Conservation (phyloP, 331 rosid species). For the Quercus tomentella region DNA sequence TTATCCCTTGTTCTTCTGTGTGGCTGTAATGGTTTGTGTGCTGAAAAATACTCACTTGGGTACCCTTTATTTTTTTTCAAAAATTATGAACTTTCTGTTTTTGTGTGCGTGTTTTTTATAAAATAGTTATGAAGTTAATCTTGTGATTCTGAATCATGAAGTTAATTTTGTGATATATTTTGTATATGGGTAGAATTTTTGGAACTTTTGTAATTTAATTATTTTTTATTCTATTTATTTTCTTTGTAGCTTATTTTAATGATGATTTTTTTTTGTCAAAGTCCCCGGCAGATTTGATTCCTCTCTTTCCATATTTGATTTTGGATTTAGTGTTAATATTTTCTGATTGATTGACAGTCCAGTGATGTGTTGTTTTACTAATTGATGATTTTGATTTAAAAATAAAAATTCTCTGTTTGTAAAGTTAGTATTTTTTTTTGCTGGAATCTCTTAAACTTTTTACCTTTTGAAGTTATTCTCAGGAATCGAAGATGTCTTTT, state of each 20-base stretch:
- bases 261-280: neutral
- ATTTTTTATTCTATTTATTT: neutral
- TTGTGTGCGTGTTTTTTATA: neutral
- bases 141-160: constrained; percentile 16
- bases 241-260: neutral
- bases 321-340: neutral
- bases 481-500: neutral
- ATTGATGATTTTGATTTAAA: neutral
- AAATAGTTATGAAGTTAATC: neutral
- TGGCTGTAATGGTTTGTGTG: neutral
- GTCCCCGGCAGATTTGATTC: neutral
- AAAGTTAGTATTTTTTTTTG: neutral
- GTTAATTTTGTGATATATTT: neutral
- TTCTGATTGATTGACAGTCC: neutral
- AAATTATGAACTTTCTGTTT: too few relatives aligned
- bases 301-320: neutral
- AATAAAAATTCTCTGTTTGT: too few relatives aligned
- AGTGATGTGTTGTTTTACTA: neutral
- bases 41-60: neutral
- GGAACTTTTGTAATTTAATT: neutral
- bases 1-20: neutral
- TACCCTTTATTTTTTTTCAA: neutral
- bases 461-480: neutral
- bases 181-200: neutral
- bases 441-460: neutral